A percentile compares a stretch with the other conserved stretches of the same genome.
These are phyloP conservation scores for Fraxinus baroniana DNA, from an alignment of 305 asterid genomes.

Conservation along the genomic window DNA sequence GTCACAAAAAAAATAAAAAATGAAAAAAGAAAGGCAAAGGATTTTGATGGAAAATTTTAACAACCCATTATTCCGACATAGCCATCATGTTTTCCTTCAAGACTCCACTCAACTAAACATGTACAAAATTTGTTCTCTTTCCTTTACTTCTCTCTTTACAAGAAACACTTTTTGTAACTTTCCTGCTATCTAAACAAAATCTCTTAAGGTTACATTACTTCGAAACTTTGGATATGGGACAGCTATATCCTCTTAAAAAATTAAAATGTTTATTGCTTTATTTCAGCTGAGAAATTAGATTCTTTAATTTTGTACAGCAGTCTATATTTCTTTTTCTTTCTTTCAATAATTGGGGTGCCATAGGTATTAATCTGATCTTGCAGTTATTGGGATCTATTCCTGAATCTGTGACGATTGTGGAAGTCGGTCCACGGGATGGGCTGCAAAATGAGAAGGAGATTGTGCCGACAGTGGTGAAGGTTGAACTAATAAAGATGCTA, in stretches of 20 bases:
- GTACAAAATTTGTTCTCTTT: background rate
- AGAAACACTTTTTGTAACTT: background rate
- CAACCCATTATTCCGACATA: background rate
- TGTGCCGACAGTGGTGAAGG: slow-evolving; percentile 71
- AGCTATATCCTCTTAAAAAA: background rate
- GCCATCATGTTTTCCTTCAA: background rate
- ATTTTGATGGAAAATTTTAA: background rate
- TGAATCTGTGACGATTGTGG: slow-evolving; percentile 74
- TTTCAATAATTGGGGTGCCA: background rate
- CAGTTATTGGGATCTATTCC: slow-evolving; percentile 62
- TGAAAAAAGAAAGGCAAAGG: background rate
- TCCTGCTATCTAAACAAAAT: background rate
- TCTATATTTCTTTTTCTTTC: slow-evolving; percentile 5
- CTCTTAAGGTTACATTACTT: background rate
- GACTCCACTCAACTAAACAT: background rate
- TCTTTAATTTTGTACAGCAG: background rate
- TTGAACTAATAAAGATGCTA: slow-evolving; percentile 75
- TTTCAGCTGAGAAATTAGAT: slow-evolving; percentile 7
- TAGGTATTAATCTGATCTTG: slow-evolving; percentile 24
- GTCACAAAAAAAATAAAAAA: background rate
- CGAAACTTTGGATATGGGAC: background rate
- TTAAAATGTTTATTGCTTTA: background rate
- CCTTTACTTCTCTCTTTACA: background rate
- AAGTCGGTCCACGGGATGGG: slow-evolving; percentile 95
- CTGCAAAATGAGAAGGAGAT: slow-evolving; percentile 83